Evolutionary conservation across 2,329 filamentous ascomycete genomes (phyloP).

Genomic region (Cytospora chrysosperma): DNA sequence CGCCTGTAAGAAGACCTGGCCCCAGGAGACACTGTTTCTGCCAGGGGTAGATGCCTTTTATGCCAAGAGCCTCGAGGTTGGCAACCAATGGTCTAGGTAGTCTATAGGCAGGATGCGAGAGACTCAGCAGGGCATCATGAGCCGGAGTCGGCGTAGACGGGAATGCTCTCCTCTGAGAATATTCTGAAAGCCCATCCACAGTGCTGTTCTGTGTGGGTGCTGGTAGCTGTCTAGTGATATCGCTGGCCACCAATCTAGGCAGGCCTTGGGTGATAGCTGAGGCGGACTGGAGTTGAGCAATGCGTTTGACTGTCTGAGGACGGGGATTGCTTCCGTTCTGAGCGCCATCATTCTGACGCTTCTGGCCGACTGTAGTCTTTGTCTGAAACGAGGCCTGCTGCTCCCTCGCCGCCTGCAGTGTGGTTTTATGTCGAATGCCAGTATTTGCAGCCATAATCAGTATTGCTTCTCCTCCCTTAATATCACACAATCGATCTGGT

Average conservation of each 20-base stretch:
- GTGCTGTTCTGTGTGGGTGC: constrained; percentile 18
- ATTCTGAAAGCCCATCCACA: constrained; percentile 42
- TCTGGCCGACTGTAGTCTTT: constrained; percentile 28
- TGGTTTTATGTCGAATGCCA: constrained; percentile 30
- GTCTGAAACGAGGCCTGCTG: constrained; percentile 24
- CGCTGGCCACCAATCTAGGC: constrained; percentile 40
- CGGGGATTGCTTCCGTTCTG: background rate
- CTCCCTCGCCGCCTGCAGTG: constrained; percentile 27
- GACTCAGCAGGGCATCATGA: constrained; percentile 55
- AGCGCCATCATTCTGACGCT: constrained; percentile 27
- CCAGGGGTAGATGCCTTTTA: constrained; percentile 75
- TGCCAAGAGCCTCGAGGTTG: constrained; percentile 67
- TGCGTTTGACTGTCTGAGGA: constrained; percentile 3
- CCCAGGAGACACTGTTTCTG: constrained; percentile 72
- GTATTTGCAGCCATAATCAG: constrained; percentile 17
- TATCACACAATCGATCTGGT: background rate
- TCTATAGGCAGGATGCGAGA: constrained; percentile 63
- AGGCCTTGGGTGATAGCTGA: constrained; percentile 20
- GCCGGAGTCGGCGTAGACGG: constrained; percentile 53
- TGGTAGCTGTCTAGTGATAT: constrained; percentile 37
- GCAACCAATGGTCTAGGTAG: constrained; percentile 59
- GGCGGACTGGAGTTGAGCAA: constrained; percentile 12
- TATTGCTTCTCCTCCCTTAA: background rate
- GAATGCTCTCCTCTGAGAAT: constrained; percentile 54
- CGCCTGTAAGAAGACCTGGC: constrained; percentile 62